Evolutionary conservation across 2,329 filamentous ascomycete species (phyloP).

Genomic region (Nemania sp.): DNA sequence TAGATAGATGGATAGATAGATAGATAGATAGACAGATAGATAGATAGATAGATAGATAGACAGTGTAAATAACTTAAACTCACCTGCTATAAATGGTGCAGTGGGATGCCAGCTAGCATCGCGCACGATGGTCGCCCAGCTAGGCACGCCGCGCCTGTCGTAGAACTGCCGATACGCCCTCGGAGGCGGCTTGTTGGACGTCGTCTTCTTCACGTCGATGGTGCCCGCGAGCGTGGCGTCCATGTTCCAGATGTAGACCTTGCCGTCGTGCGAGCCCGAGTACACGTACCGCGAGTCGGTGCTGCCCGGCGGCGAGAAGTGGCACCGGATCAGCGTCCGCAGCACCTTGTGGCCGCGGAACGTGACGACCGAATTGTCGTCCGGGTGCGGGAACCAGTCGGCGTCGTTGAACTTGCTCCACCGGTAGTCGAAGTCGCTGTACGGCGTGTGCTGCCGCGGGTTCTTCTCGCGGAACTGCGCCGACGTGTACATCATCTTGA

Average conservation of each 20-base stretch:
- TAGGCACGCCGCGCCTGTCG: slow-evolving; percentile 57
- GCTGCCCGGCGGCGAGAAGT: slow-evolving; percentile 86
- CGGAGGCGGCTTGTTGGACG: slow-evolving; percentile 62
- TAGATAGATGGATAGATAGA: too few species aligned
- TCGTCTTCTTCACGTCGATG: slow-evolving; percentile 78
- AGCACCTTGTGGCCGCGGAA: slow-evolving; percentile 90
- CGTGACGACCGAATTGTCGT: slow-evolving; percentile 91
- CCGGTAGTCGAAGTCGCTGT: slow-evolving; percentile 75
- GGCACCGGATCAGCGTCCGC: slow-evolving; percentile 89
- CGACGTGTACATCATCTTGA: slow-evolving; percentile 84
- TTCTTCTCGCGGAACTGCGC: slow-evolving; percentile 63
- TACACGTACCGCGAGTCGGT: slow-evolving; percentile 94
- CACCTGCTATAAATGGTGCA: slow-evolving; percentile 75
- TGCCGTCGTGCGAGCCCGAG: slow-evolving; percentile 85
- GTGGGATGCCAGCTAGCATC: slow-evolving; percentile 92
- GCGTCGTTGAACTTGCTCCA: slow-evolving; percentile 67
- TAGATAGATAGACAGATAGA: too few species aligned
- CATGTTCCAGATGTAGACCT: slow-evolving; percentile 90
- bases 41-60: too few species aligned
- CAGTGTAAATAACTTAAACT: slow-evolving; percentile 41
- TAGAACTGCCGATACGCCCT: slow-evolving; percentile 58
- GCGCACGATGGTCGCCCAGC: slow-evolving; percentile 79
- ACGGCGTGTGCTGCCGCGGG: slow-evolving; percentile 56
- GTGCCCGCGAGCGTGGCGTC: slow-evolving; percentile 81
- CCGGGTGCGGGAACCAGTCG: slow-evolving; percentile 72